Conservation (phyloP, 208 protist species). For the Leptomonas pyrrhocoris region DNA sequence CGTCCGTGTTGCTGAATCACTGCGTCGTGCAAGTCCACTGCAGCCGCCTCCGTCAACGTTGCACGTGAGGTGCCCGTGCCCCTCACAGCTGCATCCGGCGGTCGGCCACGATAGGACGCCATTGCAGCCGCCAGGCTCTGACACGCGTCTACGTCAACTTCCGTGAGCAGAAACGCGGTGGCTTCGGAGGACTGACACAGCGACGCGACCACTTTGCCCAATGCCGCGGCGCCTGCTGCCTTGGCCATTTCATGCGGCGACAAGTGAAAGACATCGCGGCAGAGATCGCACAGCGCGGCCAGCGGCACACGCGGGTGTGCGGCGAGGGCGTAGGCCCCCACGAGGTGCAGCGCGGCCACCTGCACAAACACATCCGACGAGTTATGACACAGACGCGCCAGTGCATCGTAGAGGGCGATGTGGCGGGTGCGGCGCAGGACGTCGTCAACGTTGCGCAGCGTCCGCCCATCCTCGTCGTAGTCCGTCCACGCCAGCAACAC, state of each 20-base stretch:
- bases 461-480: constrained; percentile 71
- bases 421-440: constrained; percentile 12
- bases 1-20: constrained; percentile 72
- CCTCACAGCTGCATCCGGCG: no score
- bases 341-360: no score
- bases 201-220: constrained; percentile 32
- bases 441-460: constrained; percentile 79
- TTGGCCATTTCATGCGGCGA: constrained; percentile 76
- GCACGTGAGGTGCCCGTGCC: no score
- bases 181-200: constrained; percentile 24
- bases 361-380: constrained; percentile 48
- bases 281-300: constrained; percentile 40
- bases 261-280: constrained; percentile 77
- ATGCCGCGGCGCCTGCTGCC: constrained; percentile 71
- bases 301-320: constrained; percentile 68
- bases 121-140: constrained; percentile 40
- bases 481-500: constrained; percentile 79
- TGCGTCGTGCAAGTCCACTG: constrained; percentile 46
- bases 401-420: constrained; percentile 47
- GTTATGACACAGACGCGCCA: constrained; percentile 43
- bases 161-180: constrained; percentile 15
- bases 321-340: constrained; percentile 52
- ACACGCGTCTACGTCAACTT: constrained; percentile 28
- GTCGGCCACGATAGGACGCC: constrained; percentile 32
- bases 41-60: neutral